Evolutionary conservation across 305 asterid species (phyloP).

Genomic region (Rubia tinctorum): DNA sequence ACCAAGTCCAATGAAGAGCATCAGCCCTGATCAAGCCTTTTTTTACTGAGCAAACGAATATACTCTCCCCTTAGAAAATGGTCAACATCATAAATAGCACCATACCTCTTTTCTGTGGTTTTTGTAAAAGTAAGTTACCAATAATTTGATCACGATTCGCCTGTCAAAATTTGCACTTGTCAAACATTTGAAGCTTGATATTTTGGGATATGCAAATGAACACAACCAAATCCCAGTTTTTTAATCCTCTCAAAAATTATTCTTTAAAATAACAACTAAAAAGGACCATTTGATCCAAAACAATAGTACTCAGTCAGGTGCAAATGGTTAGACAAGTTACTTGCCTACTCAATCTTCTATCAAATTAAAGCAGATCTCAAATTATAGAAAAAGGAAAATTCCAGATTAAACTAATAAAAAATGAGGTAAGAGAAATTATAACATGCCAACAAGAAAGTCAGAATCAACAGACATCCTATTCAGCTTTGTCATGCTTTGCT

Average conservation of each 20-base stretch:
- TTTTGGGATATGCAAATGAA: not conserved
- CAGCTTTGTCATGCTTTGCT: constrained; percentile 93
- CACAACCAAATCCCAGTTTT: not conserved
- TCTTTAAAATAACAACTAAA: not conserved
- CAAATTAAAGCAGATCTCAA: not conserved
- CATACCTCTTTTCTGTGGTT: constrained; percentile 95
- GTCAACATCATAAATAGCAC: constrained; percentile 16
- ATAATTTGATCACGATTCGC: constrained; percentile 91
- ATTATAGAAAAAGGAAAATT: not conserved
- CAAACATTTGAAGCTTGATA: constrained; percentile 3
- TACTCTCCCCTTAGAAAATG: not conserved
- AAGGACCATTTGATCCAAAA: not conserved
- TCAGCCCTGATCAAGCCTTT: not conserved
- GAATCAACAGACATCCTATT: constrained; percentile 99
- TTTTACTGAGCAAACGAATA: not conserved
- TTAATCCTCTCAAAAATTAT: not conserved
- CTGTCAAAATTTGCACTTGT: constrained; percentile 40
- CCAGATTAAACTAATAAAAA: not conserved
- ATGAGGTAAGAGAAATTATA: constrained; percentile 21
- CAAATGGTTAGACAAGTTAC: not conserved
- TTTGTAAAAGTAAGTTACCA: constrained; percentile 92
- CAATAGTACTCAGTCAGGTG: not conserved
- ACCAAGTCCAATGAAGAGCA: not conserved
- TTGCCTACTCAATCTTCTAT: not conserved
- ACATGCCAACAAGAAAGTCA: constrained; percentile 96